Base-by-base conservation (phyloP, 2,329 filamentous ascomycete genomes). In the Paecilomyces sp. region DNA sequence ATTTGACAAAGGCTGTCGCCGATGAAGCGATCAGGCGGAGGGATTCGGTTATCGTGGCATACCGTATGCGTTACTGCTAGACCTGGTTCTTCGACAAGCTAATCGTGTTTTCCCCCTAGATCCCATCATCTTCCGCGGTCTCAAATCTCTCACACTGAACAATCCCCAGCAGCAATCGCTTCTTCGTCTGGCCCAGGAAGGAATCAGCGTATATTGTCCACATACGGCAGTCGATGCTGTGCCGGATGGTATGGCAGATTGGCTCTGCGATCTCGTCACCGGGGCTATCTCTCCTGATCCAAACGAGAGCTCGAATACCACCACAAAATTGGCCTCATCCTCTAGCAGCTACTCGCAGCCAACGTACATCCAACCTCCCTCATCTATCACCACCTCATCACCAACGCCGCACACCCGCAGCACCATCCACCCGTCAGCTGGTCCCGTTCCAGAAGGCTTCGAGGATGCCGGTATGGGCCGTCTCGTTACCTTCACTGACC, bases 171-270 rank as follows among this genome's bases (percentile, higher is more conserved):
- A 99, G 72, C 84, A 87, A 52, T 90, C 90, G 6, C 84, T 99
- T 33, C 82, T 99, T 3, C 85, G 88, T 53, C 83, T 99, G 12
- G 89, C 88, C 54, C 89, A 90, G 63, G 86, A 90, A 73, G 92
- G 93, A 36, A 91, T 99, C 68, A 95, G 92, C 64, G 92, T 99
- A 59, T 99, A 97, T 80, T 92, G 89, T 65, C 94, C 94, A 0
- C 94, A 99, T 77, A 99, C 94, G 0, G 93, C 94, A 13, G 86
- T 97, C 52, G 94, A 99, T 75, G 91, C 91, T 47, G 90, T 90
- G 0, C 85, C 87, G 0, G 85, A 87, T 18, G 94, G 94, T 3
- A 85, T 99, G 66, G 95, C 92, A 70, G 91, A 96, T 73, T 99
- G 93, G 93, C 86, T 99, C 9, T 91, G 91, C 61, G 89, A 95